Conservation (phyloP, 2,329 filamentous ascomycete genomes). For the Fusarium devonianum region DNA sequence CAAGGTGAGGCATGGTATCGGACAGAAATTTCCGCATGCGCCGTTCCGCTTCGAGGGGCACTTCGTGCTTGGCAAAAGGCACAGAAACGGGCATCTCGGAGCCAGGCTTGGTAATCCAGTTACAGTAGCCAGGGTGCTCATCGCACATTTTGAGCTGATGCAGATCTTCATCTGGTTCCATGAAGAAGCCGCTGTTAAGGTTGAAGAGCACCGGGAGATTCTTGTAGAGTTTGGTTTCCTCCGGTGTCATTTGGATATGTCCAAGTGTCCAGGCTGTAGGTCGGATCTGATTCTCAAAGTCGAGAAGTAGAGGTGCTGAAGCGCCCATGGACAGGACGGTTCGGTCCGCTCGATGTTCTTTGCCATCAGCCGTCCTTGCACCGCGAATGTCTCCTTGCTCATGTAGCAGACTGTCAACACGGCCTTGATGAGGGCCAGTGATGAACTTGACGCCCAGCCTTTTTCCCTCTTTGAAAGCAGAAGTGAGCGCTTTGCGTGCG, state of each 20-base stretch:
- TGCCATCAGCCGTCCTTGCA: constrained; percentile 14
- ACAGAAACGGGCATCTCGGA: constrained; percentile 1
- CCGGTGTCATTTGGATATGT: constrained; percentile 25
- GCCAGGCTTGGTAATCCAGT: constrained; percentile 13
- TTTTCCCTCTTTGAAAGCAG: constrained; percentile 23
- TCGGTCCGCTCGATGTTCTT: constrained; percentile 15
- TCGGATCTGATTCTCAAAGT: constrained; percentile 32
- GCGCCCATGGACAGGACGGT: constrained; percentile 6
- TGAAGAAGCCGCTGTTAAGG: constrained; percentile 29
- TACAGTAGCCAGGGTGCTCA: constrained; percentile 28
- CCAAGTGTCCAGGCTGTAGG: constrained; percentile 24
- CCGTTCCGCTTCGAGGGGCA: constrained; percentile 18
- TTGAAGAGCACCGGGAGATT: constrained; percentile 27
- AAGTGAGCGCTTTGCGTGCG: constrained; percentile 22
- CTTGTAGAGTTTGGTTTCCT: constrained; percentile 16
- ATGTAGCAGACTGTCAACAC: not conserved
- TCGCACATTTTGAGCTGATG: constrained; percentile 31
- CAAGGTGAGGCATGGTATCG: constrained; percentile 21
- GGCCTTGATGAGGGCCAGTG: constrained; percentile 8
- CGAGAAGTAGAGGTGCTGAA: constrained; percentile 20
- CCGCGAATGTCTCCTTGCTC: constrained; percentile 21
- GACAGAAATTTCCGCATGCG: constrained; percentile 10
- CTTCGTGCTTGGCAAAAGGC: constrained; percentile 26
- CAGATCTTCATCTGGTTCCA: constrained; percentile 28
- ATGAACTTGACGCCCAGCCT: constrained; percentile 23